Evolutionary conservation across 352 stramenopile species (phyloP), one percentile per base, ranked within the genome.

Genomic region (Nothophytophthora sp.): DNA sequence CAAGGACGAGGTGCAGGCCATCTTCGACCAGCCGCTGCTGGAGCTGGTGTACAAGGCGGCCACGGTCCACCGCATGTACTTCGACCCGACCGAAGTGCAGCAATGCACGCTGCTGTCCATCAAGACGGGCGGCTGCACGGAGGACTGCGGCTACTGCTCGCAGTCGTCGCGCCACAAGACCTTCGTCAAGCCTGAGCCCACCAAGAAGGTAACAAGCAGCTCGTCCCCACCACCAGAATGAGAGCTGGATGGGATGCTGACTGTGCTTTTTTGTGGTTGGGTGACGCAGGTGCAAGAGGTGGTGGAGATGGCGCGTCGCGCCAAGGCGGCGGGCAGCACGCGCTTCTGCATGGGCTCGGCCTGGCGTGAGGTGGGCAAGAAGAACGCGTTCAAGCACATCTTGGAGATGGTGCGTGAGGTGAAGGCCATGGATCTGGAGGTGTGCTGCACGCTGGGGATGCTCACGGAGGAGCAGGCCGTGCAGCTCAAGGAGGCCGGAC

Each of bases 291-390:
- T 99, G 18, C 79, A 98, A 43, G 96, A 99, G 62, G 96, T 99
- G 27, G 68, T 99, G 34, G 91, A 97, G 61, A 97, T 97, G 56
- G 96, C 96, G 5, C 75, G 76, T 22, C 76, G 95, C 10, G 96
- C 96, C 44, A 99, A 99, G 68, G 92, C 93, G 5, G 96, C 96
- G 0, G 96, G 96, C 30, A 98, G 87, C 49, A 99, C 96, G 30
- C 89, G 96, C 39, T 99, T 99, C 71, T 99, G 96, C 73, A 99
- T 99, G 96, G 96, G 96, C 27, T 97, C 95, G 27, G 96, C 96
- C 6, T 99, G 96, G 96, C 88, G 96, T 38, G 95, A 99, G 62
- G 83, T 99, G 30, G 96, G 96, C 46, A 99, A 99, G 75, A 98
- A 98, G 73, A 98, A 99, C 75, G 96, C 96, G 4, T 99, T 99